Percentiles rank a stretch among this genome's conserved stretches.
Evolutionary conservation across 495 filamentous ascomycete species (phyloP).

Genomic region (Sabuloglossum arenarium): DNA sequence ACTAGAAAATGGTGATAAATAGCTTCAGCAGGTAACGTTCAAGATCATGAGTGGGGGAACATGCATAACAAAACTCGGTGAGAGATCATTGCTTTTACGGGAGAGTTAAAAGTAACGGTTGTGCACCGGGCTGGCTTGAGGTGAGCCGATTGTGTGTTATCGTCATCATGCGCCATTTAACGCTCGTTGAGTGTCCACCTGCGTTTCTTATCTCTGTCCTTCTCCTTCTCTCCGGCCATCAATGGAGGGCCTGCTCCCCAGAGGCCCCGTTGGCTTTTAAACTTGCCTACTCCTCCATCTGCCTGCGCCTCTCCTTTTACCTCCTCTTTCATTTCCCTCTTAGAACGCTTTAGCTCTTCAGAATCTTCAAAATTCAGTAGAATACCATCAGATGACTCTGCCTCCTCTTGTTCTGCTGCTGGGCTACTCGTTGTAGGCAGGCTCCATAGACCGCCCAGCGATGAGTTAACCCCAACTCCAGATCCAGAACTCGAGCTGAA

Average conservation of each 20-base stretch:
- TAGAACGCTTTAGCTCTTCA: neutral
- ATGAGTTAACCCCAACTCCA: neutral
- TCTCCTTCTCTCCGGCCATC: neutral
- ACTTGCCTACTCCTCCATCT: neutral
- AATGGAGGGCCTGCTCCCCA: neutral
- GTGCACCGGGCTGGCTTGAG: neutral
- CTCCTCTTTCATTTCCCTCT: neutral
- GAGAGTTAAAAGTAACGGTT: neutral
- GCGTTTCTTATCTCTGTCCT: neutral
- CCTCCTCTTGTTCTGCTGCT: neutral
- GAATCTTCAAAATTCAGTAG: neutral
- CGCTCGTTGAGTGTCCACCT: neutral
- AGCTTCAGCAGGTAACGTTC: neutral
- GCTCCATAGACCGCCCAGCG: neutral
- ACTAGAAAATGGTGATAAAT: neutral
- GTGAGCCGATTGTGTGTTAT: neutral
- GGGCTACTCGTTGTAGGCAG: neutral
- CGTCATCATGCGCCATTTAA: neutral
- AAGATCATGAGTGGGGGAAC: too few species aligned
- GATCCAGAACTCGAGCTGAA: neutral
- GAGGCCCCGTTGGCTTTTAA: neutral
- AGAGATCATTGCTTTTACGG: too few species aligned
- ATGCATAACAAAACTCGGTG: too few species aligned
- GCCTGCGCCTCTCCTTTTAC: neutral
- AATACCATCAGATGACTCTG: neutral